Evolutionary conservation across 2,329 filamentous ascomycete species (phyloP).

Genomic region (Claviceps humidiphila): DNA sequence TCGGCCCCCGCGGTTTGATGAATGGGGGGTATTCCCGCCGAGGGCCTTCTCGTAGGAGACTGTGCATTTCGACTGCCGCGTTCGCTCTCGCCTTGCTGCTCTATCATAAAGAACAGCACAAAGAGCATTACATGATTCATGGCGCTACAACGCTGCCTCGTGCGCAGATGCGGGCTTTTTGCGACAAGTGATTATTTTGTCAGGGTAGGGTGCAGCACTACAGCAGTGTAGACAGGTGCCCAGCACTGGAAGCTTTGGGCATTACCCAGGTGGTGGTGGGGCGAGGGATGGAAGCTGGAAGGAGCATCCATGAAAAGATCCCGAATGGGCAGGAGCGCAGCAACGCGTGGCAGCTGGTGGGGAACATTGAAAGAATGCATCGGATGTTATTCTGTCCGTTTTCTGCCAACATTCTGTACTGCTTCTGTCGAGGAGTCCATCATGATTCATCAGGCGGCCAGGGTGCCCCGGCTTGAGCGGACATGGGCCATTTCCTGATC

Average conservation of each 20-base stretch:
- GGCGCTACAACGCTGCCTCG: not conserved
- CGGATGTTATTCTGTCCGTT: not conserved
- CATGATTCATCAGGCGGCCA: too few species aligned
- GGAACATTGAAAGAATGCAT: not conserved
- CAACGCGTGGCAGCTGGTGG: not conserved
- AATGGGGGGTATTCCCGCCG: not conserved
- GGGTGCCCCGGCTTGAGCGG: too few species aligned
- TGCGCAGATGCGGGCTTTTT: not conserved
- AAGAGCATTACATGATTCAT: not conserved
- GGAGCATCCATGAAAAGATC: not conserved
- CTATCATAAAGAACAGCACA: not conserved
- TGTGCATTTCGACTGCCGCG: not conserved
- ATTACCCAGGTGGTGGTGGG: not conserved
- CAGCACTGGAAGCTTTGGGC: not conserved
- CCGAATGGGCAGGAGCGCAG: not conserved
- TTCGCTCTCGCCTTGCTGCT: not conserved
- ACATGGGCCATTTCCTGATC: too few species aligned
- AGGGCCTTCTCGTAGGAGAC: not conserved
- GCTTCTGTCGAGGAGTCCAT: too few species aligned
- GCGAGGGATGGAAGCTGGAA: not conserved
- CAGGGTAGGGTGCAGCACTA: not conserved
- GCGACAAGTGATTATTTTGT: not conserved
- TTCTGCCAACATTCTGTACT: not conserved
- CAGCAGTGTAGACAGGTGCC: not conserved
- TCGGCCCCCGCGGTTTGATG: not conserved